Evolutionary conservation across 257 asterid species (phyloP).

Genomic region (Oldenlandia corymbosa): DNA sequence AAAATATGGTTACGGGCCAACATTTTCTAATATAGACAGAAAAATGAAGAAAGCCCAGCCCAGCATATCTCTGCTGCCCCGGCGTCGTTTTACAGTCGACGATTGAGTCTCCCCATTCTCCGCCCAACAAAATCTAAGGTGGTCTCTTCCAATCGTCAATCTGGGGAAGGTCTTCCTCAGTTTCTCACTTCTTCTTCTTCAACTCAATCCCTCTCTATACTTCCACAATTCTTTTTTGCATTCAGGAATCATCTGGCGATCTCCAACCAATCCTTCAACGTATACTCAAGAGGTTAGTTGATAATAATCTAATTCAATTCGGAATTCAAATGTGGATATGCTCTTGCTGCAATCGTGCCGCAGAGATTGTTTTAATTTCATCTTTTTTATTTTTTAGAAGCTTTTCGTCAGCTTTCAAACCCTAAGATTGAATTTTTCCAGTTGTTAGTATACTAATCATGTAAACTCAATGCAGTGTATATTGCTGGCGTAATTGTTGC

Average conservation of each 20-base stretch:
- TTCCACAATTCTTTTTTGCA: not conserved
- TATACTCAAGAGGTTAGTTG: not conserved
- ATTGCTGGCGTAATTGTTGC: constrained; percentile 10
- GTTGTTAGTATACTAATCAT: not conserved
- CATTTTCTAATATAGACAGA: too few relatives aligned
- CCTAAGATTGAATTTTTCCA: constrained; percentile 7
- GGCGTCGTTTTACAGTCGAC: too few relatives aligned
- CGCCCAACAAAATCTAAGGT: too few relatives aligned
- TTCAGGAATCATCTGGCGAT: not conserved
- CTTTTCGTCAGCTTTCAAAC: not conserved
- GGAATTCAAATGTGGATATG: not conserved
- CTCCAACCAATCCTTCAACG: not conserved
- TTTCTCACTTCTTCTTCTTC: constrained; percentile 6
- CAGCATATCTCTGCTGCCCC: too few relatives aligned
- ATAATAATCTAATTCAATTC: not conserved
- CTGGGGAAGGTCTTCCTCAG: not conserved
- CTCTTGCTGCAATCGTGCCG: not conserved
- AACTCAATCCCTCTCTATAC: not conserved
- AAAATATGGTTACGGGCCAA: too few relatives aligned
- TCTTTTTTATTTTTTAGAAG: not conserved
- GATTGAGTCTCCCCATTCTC: too few relatives aligned
- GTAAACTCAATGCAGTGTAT: constrained; percentile 2
- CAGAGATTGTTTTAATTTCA: not conserved
- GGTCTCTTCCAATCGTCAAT: too few relatives aligned
- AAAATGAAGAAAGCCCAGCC: too few relatives aligned